Evolutionary conservation across 2,329 filamentous ascomycete genomes (phyloP), one percentile per base, ranked within the genome.

Genomic region (Cladosporium colombiae): DNA sequence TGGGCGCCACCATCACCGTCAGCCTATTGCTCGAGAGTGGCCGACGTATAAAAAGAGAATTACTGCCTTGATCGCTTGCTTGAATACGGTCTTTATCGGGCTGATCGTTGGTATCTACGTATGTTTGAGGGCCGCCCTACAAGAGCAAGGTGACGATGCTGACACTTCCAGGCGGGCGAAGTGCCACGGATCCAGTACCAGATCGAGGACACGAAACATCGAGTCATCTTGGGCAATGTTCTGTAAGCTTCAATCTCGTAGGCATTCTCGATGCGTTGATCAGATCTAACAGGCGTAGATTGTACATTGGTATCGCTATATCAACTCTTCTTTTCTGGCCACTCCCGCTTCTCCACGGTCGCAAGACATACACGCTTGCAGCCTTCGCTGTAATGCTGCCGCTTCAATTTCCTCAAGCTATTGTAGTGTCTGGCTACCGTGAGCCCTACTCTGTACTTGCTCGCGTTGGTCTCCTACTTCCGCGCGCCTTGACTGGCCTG

Each of bases 101-200:
- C 79, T 91, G 29, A 81, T 92, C 25, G 80, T 91, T 65, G 91
- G 91, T 0, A 89, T 93, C 25, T 94, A 93, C 74, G 81, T 79
- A 67, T 73, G 79, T 71, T 66, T n/a, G 2, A n/a, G n/a, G 4
- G 13, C 10, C 10, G 23, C 21, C 21, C 16, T 27, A 21, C 14
- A 18, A 2, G 13, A 37, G 5, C 8, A 46, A 8, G 23, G 16
- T 23, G 13, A 31, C 29, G 10, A n/a, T 8, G 18, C 56, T 62
- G 58, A 56, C 60, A 25, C 44, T 35, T 14, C 27, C 37, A 81
- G 80, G 88, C 89, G 64, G 91, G 91, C 3, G 84, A 92, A 70
- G 90, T 92, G 0, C 90, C 91, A n/a, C 86, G 88, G 3, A 91
- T 93, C 29, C 90, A 93, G 74, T 92, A 92, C 75, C 88, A 88